These are phyloP conservation scores for Fusarium mexicanum DNA, from an alignment of 2,329 filamentous ascomycete genomes.

Conservation along the genomic window DNA sequence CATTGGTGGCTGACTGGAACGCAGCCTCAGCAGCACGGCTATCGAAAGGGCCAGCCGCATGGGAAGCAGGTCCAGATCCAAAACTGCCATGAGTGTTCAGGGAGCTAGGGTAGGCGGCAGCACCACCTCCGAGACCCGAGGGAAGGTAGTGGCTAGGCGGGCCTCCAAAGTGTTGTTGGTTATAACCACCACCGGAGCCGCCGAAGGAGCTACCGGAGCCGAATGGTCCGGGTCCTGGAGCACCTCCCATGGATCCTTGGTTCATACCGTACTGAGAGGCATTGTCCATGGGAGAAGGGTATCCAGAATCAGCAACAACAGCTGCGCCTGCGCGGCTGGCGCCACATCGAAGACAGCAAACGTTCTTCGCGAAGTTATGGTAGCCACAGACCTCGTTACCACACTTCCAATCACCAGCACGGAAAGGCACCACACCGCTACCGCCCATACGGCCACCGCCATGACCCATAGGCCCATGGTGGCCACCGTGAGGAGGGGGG, in stretches of 20 bases:
- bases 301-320: conserved; percentile 92
- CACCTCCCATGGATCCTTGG: conserved; percentile 86
- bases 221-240: conserved; percentile 80
- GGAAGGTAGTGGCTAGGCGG: conserved; percentile 92
- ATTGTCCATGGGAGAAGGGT: conserved; percentile 89
- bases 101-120: conserved; percentile 77
- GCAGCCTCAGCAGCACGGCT: conserved; percentile 93
- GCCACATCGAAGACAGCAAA: conserved; percentile 95
- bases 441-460: conserved; percentile 79
- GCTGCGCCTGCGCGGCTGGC: conserved; percentile 93
- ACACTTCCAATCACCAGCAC: conserved; percentile 98
- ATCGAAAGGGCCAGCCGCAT: conserved; percentile 88
- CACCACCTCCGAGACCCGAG: conserved; percentile 78
- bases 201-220: conserved; percentile 76
- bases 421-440: conserved; percentile 91
- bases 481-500: conserved; percentile 75
- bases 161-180: conserved; percentile 87
- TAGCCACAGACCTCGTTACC: conserved; percentile 97
- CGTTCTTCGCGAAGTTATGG: conserved; percentile 99
- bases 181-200: conserved; percentile 68
- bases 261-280: conserved; percentile 86
- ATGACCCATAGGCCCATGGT: conserved; percentile 65
- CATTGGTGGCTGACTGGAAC: conserved; percentile 88
- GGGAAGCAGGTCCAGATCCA: conserved; percentile 78
- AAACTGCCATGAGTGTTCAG: conserved; percentile 79